Conservation (phyloP, 352 stramenopile genomes). For the Globisporangium radiosum region DNA sequence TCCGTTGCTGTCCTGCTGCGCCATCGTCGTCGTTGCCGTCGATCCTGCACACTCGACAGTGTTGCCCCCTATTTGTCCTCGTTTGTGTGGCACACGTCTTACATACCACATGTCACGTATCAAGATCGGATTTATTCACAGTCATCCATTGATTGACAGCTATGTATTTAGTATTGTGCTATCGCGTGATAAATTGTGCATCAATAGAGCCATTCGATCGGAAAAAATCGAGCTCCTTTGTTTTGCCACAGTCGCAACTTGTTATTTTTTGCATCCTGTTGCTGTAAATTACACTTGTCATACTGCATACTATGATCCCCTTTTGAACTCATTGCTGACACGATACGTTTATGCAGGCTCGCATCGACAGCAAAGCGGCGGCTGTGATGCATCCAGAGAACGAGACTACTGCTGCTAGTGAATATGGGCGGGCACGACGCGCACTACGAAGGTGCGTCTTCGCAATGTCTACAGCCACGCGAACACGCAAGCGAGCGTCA, state of each 20-base stretch:
- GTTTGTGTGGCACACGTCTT: neutral
- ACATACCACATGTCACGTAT: neutral
- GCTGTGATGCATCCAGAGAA: constrained; percentile 28
- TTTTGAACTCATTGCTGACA: too few relatives aligned
- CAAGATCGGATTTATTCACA: neutral
- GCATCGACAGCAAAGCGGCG: constrained; percentile 2
- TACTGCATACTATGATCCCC: neutral
- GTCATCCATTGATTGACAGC: neutral
- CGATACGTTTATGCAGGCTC: too few relatives aligned
- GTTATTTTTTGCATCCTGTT: neutral
- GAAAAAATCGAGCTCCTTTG: too few relatives aligned
- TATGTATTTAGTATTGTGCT: neutral
- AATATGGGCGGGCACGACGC: constrained; percentile 58
- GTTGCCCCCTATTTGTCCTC: neutral
- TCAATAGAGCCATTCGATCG: too few relatives aligned
- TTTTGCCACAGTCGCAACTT: too few relatives aligned
- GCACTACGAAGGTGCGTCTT: constrained; percentile 53
- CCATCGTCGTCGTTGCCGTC: constrained; percentile 1
- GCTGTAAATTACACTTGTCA: neutral
- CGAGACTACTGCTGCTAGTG: constrained; percentile 17
- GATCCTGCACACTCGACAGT: neutral
- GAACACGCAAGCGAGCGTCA: neutral
- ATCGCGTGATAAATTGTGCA: neutral
- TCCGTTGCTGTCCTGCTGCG: constrained; percentile 13
- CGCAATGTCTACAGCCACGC: too few relatives aligned